phyloP scores from a whole-genome alignment of 2,329 filamentous ascomycete species.

The Cytospora chrysosperma region DNA sequence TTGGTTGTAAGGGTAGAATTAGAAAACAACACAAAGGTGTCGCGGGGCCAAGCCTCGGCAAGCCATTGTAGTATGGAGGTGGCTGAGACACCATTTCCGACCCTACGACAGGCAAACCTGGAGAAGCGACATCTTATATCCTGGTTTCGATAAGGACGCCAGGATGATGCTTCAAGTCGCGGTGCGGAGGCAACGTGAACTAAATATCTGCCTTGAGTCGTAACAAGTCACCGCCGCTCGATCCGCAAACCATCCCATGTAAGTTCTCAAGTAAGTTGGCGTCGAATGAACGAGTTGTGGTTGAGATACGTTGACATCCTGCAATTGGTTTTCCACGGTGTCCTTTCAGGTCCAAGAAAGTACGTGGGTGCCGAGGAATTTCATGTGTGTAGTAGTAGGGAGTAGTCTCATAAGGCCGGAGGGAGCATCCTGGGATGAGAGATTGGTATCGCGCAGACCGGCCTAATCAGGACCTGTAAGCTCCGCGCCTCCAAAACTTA shows the following conservation, averaged over 20 bases:
- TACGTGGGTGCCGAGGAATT: constrained; percentile 8
- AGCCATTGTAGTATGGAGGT: neutral
- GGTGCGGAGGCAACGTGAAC: neutral
- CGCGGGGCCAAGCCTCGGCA: neutral
- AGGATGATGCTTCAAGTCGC: neutral
- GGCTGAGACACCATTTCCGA: neutral
- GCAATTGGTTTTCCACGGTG: neutral
- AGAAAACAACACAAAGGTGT: neutral
- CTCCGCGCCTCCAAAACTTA: neutral
- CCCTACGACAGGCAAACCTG: neutral
- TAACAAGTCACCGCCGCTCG: neutral
- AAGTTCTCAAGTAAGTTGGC: neutral
- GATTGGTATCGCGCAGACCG: neutral
- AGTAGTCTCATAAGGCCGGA: no score
- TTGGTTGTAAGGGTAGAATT: neutral
- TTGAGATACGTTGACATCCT: no score
- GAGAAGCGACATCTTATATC: neutral
- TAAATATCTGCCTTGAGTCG: neutral
- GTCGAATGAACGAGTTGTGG: neutral
- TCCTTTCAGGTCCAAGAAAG: neutral
- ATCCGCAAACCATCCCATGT: neutral
- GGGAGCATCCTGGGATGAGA: constrained; percentile 5
- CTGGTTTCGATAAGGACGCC: neutral
- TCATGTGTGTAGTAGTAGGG: no score
- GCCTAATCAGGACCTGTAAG: neutral